phyloP scores from a whole-genome alignment of 441 rosid species.

The Syzygium malaccense region DNA sequence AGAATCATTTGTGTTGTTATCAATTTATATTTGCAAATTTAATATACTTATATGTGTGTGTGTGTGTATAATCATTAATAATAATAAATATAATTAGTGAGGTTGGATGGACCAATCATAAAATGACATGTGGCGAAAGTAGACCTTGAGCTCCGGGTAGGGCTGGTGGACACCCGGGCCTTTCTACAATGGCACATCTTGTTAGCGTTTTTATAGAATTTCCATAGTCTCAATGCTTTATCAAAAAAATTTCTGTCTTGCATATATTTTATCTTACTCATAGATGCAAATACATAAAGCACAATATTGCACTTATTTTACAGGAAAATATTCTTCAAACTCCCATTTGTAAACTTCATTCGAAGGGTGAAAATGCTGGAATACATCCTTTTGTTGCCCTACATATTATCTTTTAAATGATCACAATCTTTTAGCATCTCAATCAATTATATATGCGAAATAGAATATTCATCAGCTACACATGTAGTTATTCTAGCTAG shows the following conservation, averaged over 20 bases:
- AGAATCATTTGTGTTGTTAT: too few relatives aligned
- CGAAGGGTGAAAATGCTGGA: neutral
- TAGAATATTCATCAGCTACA: neutral
- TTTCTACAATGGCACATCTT: too few relatives aligned
- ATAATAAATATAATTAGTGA: neutral
- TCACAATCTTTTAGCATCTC: neutral
- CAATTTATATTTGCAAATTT: too few relatives aligned
- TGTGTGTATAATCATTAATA: neutral
- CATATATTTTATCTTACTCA: neutral
- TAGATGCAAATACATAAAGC: neutral
- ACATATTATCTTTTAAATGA: neutral
- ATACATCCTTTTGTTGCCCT: neutral
- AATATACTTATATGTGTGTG: neutral
- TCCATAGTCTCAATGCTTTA: neutral
- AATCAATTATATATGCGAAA: neutral
- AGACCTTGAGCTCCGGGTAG: neutral
- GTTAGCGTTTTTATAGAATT: neutral
- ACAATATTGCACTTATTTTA: neutral
- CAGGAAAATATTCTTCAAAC: neutral
- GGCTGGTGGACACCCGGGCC: neutral
- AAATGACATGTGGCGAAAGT: neutral
- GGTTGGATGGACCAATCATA: neutral
- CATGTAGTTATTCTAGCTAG: neutral
- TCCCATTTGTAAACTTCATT: neutral
- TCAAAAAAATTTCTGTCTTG: neutral